Evolutionary conservation across 192 early-diverging fungal species (phyloP), one percentile per base, ranked within the genome.

Genomic region (Entophlyctis helioformis): DNA sequence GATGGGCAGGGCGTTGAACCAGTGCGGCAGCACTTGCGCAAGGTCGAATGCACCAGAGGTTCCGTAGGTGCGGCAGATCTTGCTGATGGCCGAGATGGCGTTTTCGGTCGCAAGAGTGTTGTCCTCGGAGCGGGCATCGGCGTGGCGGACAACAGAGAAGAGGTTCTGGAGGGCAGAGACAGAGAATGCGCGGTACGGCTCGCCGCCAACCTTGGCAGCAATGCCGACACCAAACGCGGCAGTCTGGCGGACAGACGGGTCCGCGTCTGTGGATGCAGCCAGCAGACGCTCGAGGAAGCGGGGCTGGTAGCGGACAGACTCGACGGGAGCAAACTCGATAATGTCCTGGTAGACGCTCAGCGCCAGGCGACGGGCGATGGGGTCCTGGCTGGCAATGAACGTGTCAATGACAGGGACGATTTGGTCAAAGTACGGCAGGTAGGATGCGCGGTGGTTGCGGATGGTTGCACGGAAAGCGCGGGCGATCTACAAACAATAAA

Each of bases 191-290:
- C 79, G 74, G 56, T 89, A 96, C 27, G 75, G 69, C 4, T 80
- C 68, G 15, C 91, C 93, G 44, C 92, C 94, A 51, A 76, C 85
- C 60, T 89, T 71, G 27, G 84, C 96, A 50, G 82, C 81, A n/a
- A 94, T 69, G 27, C 94, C 94, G 18, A 96, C 62, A 51, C 89
- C 91, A 63, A 92, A 99, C 13, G 87, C 84, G 10, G 92, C 84
- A 6, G 89, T 83, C 74, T 99, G 96, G 10, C 91, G 81, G 31
- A 99, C 76, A 46, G 96, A 89, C 0, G 69, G 51, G 39, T 64
- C 59, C 27, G 60, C 43, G 48, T 78, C 72, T 13, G 63, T 61
- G n/a, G 87, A 29, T 19, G 71, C 66, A 28, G 64, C 57, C 3
- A 78, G 54, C 60, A 89, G 60, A 32, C 52, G 57, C 33, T 69